Evolutionary conservation across 202 grass and related monocot genomes (phyloP), one percentile per base, ranked within the genome.

Genomic region (Panicum virgatum): DNA sequence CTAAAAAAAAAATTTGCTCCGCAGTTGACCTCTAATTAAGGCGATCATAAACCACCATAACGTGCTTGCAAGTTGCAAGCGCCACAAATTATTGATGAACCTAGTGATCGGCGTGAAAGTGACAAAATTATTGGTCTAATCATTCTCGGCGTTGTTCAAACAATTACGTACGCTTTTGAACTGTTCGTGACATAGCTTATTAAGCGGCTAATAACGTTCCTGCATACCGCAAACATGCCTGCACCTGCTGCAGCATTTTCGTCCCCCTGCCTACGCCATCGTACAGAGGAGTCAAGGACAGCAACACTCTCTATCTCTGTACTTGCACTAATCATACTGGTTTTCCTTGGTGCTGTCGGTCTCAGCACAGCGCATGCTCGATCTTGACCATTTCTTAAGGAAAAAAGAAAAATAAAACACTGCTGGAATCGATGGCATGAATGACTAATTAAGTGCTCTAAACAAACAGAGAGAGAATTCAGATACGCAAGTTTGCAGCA

Each of bases 11-110:
- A n/a, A 45, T 3, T 18, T 66, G 5, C 53, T 15, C 19, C 42
- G 26, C 42, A 62, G 72, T 77, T 82, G 72, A 87, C 79, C 65
- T 6, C 32, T 34, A 34, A 34, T 3, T 2, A 73, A 76, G 46
- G 13, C 56, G 36, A 71, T 77, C 36, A 71, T 87, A 72, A 72
- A 77, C 79, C 64, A 87, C 79, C 72, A 87, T 36, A 70, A 39
- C 57, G 73, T 43, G 65, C 75, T n/a, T n/a, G n/a, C n/a, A n/a
- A n/a, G n/a, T 72, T 72, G 57, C 75, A 72, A 53, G 20, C 72
- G 57, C 43, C 75, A 57, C 73, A 16, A 73, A 73, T 66, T 73
- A 83, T 73, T 72, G 66, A 78, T 66, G 14, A 65, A 7, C 66
- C 72, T 38, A 82, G 54, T 63, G 34, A 25, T 25, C 7, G 32